A percentile compares a stretch with the other conserved stretches of the same genome.
phyloP scores from a whole-genome alignment of 163 green algal species.

The Volvox carteri region DNA sequence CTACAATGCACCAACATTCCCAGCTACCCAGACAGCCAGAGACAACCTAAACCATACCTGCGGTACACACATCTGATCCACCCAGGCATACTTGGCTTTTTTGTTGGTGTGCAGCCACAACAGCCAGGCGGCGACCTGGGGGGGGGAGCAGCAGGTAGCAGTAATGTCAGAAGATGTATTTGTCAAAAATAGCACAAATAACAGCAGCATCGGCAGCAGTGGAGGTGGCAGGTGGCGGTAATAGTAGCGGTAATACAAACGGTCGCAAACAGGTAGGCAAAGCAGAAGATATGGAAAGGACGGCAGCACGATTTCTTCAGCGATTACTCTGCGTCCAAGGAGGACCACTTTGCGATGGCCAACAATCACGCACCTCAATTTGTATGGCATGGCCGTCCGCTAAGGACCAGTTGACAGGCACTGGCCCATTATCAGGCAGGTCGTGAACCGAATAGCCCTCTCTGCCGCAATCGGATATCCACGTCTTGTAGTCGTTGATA shows the following conservation, averaged over 20 bases:
- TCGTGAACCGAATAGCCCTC: conserved; percentile 28
- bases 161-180: background rate
- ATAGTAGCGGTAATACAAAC: no score
- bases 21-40: no score
- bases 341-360: no score
- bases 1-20: no score
- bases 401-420: conserved; percentile 1
- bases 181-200: background rate
- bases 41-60: conserved; percentile 22
- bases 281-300: no score
- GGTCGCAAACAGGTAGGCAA: no score
- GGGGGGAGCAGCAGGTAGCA: background rate
- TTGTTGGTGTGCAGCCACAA: conserved; percentile 31
- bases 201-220: background rate
- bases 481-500: conserved; percentile 1
- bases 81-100: conserved; percentile 27
- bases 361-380: conserved; percentile 33
- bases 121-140: conserved; percentile 39
- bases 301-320: no score
- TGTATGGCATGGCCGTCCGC: conserved; percentile 24
- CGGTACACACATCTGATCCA: conserved; percentile 50
- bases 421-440: background rate
- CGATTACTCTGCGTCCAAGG: no score
- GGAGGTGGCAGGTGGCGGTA: no score
- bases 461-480: background rate